Evolutionary conservation across 305 asterid species (phyloP).

Genomic region (Rubia tinctorum): DNA sequence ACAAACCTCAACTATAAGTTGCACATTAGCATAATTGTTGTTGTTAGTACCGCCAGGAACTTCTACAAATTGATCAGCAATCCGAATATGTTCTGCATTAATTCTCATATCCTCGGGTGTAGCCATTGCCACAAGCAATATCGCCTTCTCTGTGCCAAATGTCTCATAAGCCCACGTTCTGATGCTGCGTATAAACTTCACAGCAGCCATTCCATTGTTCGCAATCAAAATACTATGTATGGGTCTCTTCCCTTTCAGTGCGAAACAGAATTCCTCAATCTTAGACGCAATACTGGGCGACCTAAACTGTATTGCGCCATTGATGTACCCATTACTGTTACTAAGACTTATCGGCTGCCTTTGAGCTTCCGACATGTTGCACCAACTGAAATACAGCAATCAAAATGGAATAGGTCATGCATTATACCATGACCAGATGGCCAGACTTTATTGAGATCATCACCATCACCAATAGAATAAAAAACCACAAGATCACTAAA

Average conservation of each 20-base stretch:
- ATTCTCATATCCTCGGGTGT: slow-evolving; percentile 99
- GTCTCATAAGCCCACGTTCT: slow-evolving; percentile 97
- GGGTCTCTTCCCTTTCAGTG: slow-evolving; percentile 81
- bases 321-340: slow-evolving; percentile 44
- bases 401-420: background rate
- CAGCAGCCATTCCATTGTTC: slow-evolving; percentile 99
- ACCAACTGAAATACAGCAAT: slow-evolving; percentile 38
- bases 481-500: background rate
- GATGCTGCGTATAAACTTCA: slow-evolving; percentile 89
- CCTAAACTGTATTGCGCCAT: slow-evolving; percentile 57
- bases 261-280: slow-evolving; percentile 73
- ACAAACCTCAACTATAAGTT: slow-evolving; percentile 90
- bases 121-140: slow-evolving; percentile 96
- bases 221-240: slow-evolving; percentile 92
- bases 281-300: slow-evolving; percentile 48
- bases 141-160: slow-evolving; percentile 94
- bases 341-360: slow-evolving; percentile 51
- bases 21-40: slow-evolving; percentile 97
- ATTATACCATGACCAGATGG: background rate
- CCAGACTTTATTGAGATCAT: slow-evolving; percentile 5
- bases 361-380: slow-evolving; percentile 88
- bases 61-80: slow-evolving; percentile 98
- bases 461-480: background rate
- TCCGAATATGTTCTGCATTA: slow-evolving; percentile 99
- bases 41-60: slow-evolving; percentile 99